Evolutionary conservation across 2,329 filamentous ascomycete species (phyloP).

Genomic region (Aspergillus phoenicis): DNA sequence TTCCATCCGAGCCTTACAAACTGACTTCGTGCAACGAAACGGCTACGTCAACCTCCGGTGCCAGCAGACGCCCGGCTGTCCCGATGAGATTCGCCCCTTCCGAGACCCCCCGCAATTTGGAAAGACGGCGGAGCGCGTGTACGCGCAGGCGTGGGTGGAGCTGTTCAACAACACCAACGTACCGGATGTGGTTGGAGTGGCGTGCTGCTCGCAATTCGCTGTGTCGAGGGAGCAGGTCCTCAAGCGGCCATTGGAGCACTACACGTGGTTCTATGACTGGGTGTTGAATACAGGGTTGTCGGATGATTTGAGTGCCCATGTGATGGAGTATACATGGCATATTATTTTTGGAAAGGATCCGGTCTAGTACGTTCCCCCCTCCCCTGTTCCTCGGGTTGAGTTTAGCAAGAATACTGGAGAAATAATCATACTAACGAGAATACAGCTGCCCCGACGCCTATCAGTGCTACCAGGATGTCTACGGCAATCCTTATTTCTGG

Average conservation of each 20-base stretch:
- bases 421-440: slow-evolving; percentile 4
- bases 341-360: slow-evolving; percentile 44
- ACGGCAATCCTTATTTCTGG: slow-evolving; percentile 45
- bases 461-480: slow-evolving; percentile 65
- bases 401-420: no score
- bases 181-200: slow-evolving; percentile 48
- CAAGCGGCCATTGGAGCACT: slow-evolving; percentile 46
- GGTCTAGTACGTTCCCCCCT: slow-evolving; percentile 18
- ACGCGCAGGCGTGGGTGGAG: slow-evolving; percentile 36
- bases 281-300: slow-evolving; percentile 48
- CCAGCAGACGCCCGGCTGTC: slow-evolving; percentile 36
- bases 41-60: slow-evolving; percentile 65
- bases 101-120: slow-evolving; percentile 29
- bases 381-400: not conserved
- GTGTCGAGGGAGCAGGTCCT: slow-evolving; percentile 49
- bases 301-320: slow-evolving; percentile 51
- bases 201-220: slow-evolving; percentile 58
- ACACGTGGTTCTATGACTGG: slow-evolving; percentile 51
- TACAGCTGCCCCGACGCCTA: slow-evolving; percentile 60
- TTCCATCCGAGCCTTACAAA: slow-evolving; percentile 52
- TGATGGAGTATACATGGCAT: slow-evolving; percentile 61
- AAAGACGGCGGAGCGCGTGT: slow-evolving; percentile 30
- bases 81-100: slow-evolving; percentile 37
- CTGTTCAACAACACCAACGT: slow-evolving; percentile 43
- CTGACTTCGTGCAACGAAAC: slow-evolving; percentile 52